Evolutionary conservation across 2,329 filamentous ascomycete genomes (phyloP).

Genomic region (Colletotrichum sp.): DNA sequence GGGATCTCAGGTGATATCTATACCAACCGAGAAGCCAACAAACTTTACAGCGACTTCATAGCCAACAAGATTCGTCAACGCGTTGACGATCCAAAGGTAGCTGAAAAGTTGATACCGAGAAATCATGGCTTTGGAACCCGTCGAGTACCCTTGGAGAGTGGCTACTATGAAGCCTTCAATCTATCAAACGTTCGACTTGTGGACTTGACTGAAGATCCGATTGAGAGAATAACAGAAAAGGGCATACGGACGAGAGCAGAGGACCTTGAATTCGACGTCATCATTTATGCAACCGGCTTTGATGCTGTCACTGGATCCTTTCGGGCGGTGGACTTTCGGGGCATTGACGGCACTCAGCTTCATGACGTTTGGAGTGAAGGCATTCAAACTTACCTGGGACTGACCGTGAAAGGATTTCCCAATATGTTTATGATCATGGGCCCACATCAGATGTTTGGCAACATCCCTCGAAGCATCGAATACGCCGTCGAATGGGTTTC

Average conservation of each 20-base stretch:
- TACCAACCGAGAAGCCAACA: slow-evolving; percentile 32
- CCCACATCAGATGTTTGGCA: slow-evolving; percentile 49
- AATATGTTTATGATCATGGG: slow-evolving; percentile 55
- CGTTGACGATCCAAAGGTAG: slow-evolving; percentile 37
- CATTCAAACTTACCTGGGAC: slow-evolving; percentile 45
- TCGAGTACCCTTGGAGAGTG: slow-evolving; percentile 48
- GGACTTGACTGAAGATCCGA: slow-evolving; percentile 46
- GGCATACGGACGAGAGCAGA: slow-evolving; percentile 40
- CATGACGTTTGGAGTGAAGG: slow-evolving; percentile 39
- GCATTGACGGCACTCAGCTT: slow-evolving; percentile 25
- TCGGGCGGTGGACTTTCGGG: slow-evolving; percentile 37
- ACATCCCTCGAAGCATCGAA: slow-evolving; percentile 46
- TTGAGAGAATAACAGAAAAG: slow-evolving; percentile 38
- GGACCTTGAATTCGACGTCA: slow-evolving; percentile 36
- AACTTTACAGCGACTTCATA: slow-evolving; percentile 31
- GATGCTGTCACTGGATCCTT: slow-evolving; percentile 35
- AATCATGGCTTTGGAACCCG: slow-evolving; percentile 24
- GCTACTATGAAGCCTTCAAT: slow-evolving; percentile 57
- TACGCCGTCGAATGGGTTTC: slow-evolving; percentile 44
- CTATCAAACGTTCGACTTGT: slow-evolving; percentile 50
- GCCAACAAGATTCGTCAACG: slow-evolving; percentile 39
- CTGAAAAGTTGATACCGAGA: slow-evolving; percentile 39
- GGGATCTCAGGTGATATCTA: slow-evolving; percentile 29
- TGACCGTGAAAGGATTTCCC: slow-evolving; percentile 45
- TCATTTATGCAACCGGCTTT: slow-evolving; percentile 48